phyloP scores from a whole-genome alignment of 306 rosid species.

The Styphnolobium japonicum region DNA sequence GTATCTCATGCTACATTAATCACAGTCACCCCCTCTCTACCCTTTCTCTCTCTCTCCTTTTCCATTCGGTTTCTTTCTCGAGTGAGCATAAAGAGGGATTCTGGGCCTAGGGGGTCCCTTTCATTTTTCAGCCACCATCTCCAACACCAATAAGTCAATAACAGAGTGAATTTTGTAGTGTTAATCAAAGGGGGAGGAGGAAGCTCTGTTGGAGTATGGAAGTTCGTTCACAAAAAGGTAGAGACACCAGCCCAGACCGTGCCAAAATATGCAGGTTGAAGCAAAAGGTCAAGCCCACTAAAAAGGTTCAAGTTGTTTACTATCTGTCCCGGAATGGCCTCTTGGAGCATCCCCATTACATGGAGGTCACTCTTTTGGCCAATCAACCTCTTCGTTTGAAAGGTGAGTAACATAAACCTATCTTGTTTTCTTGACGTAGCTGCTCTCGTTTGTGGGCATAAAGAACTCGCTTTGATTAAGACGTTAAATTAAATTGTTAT shows the following conservation, averaged over 20 bases:
- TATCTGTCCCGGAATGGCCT: slow-evolving; percentile 82
- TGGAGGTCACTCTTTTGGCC: slow-evolving; percentile 62
- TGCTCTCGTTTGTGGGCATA: no score
- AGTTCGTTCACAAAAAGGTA: slow-evolving; percentile 42
- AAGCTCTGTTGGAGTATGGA: neutral
- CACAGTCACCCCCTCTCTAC: neutral
- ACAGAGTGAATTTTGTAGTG: neutral
- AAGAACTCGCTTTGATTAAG: no score
- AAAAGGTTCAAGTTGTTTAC: slow-evolving; percentile 78
- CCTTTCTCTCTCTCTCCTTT: neutral
- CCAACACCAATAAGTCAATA: neutral
- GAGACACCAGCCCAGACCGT: slow-evolving; percentile 64
- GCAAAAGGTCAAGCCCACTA: slow-evolving; percentile 41
- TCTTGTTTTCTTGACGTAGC: no score
- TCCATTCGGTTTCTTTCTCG: neutral
- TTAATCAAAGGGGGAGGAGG: no score
- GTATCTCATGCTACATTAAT: neutral
- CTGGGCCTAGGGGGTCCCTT: neutral
- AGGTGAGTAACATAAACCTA: slow-evolving; percentile 29
- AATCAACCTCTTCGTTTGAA: slow-evolving; percentile 75
- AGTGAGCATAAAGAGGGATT: neutral
- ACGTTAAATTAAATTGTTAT: no score
- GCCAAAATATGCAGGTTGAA: slow-evolving; percentile 46
- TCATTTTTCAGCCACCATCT: neutral
- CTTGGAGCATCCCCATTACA: slow-evolving; percentile 84